A percentile compares a stretch with the other conserved stretches of the same genome.
Conservation (phyloP, 2,329 filamentous ascomycete genomes). For the Fusarium temperatum region DNA sequence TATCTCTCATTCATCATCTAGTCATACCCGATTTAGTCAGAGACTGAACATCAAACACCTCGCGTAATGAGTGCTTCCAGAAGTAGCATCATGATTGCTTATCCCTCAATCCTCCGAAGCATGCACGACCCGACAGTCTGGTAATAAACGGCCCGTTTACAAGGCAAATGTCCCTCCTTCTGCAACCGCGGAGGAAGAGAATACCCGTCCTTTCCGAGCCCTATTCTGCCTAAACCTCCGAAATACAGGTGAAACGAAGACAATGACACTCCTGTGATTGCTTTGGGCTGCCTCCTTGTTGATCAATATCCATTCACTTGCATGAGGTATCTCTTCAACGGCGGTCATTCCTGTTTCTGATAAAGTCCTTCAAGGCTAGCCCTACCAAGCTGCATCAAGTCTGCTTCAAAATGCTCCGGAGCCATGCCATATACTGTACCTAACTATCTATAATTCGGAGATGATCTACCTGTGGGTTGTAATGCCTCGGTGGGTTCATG, state of each 20-base stretch:
- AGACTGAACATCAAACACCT: background rate
- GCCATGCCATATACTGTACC: background rate
- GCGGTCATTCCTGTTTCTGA: constrained; percentile 4
- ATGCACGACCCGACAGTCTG: constrained; percentile 28
- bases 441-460: background rate
- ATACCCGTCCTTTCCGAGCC: background rate
- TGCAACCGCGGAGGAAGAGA: background rate
- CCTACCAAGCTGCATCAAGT: constrained; percentile 9
- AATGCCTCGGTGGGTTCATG: constrained; percentile 5
- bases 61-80: background rate
- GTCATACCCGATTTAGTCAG: background rate
- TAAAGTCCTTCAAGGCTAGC: constrained; percentile 17
- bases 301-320: constrained; percentile 14
- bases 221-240: constrained; percentile 24
- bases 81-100: background rate
- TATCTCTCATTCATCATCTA: background rate
- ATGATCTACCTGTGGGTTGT: background rate
- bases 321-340: background rate
- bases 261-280: constrained; percentile 1
- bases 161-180: background rate
- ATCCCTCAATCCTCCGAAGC: background rate
- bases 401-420: background rate
- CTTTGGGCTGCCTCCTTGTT: background rate
- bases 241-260: constrained; percentile 12
- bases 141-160: constrained; percentile 25